Evolutionary conservation across 228 moss, liverwort and hornwort species (phyloP), one percentile per base, ranked within the genome.

Genomic region (Sphagnum fallax): DNA sequence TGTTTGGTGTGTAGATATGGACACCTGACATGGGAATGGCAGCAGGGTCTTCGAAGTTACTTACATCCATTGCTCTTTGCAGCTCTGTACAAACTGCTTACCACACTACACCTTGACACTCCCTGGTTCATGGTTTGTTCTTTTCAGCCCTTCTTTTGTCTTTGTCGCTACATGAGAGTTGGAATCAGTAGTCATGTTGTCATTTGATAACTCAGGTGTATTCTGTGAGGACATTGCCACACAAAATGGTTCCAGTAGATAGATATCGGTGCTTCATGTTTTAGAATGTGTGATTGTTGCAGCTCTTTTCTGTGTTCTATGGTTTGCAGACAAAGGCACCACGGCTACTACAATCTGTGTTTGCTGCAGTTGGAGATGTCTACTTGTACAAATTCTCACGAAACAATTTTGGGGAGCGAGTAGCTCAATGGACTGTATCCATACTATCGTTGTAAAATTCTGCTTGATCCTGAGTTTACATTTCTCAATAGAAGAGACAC

Each of bases 371-470:
- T 74, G 91, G 88, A 15, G 97, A 98, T 80, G 71, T 98, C 48
- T 91, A 93, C 80, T 76, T 98, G 65, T 93, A 87, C 80, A 98
- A 93, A 77, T 87, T 91, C 71, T 81, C 91, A 16, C 63, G 74
- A 66, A 83, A 81, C 71, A 76, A 90, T 50, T 93, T 98, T 74
- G 93, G 87, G 67, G 78, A 82, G 65, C 87, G 73, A 11, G 76
- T 85, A 69, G 91, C 93, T 70, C 88, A 81, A 66, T 93, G 97
- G 97, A 80, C 93, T 74, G 97, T 98, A 98, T 98, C 97, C 87
- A 87, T 52, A 52, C 6, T 53, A 53, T 11, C 16, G 51, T 53
- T 47, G 5, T 63, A 32, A 32, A 32, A 32, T 32, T 3, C 2
- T 32, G 32, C 32, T 32, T 32, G 32, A 32, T 32, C 32, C 59